These are phyloP conservation scores for Aristolochia fimbriata DNA, from an alignment of 164 flowering plant species.

Conservation along the genomic window DNA sequence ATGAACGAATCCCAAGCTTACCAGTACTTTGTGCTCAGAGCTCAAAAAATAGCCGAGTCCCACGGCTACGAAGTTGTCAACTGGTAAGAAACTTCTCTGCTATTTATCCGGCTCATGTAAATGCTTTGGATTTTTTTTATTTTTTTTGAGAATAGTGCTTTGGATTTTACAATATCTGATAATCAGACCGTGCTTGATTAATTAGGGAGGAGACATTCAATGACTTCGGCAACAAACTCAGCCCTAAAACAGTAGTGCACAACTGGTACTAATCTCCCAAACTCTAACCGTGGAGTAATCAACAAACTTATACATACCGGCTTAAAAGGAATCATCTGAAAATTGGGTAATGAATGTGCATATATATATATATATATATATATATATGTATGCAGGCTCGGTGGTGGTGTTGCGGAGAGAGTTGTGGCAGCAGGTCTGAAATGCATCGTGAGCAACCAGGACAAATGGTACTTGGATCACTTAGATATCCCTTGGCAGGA, in stretches of 20 bases:
- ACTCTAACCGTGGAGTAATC: background rate
- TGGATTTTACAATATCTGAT: background rate
- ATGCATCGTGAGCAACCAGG: slow-evolving; percentile 89
- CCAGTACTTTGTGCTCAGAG: slow-evolving; percentile 69
- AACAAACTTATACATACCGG: too few relatives aligned
- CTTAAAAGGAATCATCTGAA: too few relatives aligned
- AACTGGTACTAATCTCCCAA: slow-evolving; percentile 44
- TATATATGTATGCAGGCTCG: slow-evolving; percentile 42
- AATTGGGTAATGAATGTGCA: background rate
- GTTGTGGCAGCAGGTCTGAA: slow-evolving; percentile 67
- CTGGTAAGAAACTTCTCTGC: slow-evolving; percentile 35
- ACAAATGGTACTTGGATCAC: slow-evolving; percentile 78
- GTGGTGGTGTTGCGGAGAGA: slow-evolving; percentile 51
- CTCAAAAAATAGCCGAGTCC: slow-evolving; percentile 70
- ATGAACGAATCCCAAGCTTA: slow-evolving; percentile 53
- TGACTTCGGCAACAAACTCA: slow-evolving; percentile 58
- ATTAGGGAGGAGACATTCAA: slow-evolving; percentile 93
- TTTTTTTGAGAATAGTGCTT: too few relatives aligned
- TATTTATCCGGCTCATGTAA: too few relatives aligned
- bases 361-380: background rate
- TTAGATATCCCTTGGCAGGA: slow-evolving; percentile 55
- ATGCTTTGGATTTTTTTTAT: background rate
- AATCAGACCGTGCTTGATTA: slow-evolving; percentile 2
- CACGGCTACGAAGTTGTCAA: slow-evolving; percentile 78
- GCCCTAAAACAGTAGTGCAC: slow-evolving; percentile 69